phyloP scores from a whole-genome alignment of 768 basidiomycete species.

The Phanerochaete sordida region DNA sequence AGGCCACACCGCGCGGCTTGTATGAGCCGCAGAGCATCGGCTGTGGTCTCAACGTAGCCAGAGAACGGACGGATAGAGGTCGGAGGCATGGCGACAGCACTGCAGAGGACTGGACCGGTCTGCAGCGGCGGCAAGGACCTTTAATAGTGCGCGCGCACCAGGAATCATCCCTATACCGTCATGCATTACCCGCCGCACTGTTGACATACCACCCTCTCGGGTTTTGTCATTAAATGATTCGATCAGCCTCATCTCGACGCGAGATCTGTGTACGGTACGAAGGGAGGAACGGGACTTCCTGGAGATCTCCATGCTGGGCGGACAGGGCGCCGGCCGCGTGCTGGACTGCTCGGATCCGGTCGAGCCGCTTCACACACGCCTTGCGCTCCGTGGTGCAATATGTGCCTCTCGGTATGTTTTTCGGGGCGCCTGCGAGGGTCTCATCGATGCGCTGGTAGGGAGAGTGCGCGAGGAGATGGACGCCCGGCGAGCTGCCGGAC shows the following conservation, averaged over 20 bases:
- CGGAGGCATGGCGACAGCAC: conserved; percentile 14
- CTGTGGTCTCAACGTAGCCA: conserved; percentile 79
- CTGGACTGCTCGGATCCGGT: conserved; percentile 1
- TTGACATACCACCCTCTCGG: conserved; percentile 9
- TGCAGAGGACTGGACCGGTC: background rate
- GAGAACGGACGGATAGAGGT: conserved; percentile 53
- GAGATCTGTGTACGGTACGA: conserved; percentile 10
- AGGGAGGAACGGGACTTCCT: background rate
- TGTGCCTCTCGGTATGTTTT: background rate
- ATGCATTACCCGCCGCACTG: background rate
- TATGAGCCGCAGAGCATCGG: conserved; percentile 78
- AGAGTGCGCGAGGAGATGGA: background rate
- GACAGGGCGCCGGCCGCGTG: background rate
- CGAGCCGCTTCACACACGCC: conserved; percentile 7
- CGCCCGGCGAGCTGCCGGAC: conserved; percentile 5
- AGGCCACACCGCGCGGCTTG: conserved; percentile 77
- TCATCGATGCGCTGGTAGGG: background rate
- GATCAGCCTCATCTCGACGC: conserved; percentile 4
- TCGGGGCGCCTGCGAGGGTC: background rate
- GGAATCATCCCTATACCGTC: background rate
- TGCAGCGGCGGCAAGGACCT: background rate
- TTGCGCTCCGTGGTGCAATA: conserved; percentile 12
- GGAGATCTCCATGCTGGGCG: conserved; percentile 3
- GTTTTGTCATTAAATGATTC: conserved; percentile 11
- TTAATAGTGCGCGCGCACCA: background rate